A percentile compares a stretch with the other conserved stretches of the same genome.
Evolutionary conservation across 768 basidiomycete genomes (phyloP).

Genomic region (Strobilomyces dryophilus): DNA sequence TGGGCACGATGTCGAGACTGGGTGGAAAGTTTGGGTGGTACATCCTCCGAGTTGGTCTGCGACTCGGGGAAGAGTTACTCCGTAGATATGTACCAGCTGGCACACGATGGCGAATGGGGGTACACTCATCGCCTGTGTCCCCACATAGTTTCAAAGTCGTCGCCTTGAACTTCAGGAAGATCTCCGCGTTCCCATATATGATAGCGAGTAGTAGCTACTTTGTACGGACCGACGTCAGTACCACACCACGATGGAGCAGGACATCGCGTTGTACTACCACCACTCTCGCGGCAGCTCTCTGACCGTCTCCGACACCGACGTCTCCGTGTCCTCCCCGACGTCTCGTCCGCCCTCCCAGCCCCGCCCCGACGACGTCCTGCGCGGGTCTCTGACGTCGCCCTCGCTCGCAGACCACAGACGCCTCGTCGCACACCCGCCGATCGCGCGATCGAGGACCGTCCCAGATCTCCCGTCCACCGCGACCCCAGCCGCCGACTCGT

Average conservation of each 20-base stretch:
- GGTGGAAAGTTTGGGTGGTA: slow-evolving; percentile 42
- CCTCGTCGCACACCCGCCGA: slow-evolving; percentile 16
- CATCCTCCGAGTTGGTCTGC: too few relatives aligned
- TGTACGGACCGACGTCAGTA: neutral
- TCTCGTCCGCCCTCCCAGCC: slow-evolving; percentile 19
- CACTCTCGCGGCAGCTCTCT: slow-evolving; percentile 23
- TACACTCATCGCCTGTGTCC: too few relatives aligned
- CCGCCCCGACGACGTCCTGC: slow-evolving; percentile 3
- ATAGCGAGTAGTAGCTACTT: too few relatives aligned
- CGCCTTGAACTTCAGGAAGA: too few relatives aligned
- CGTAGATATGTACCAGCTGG: too few relatives aligned
- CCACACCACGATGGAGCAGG: slow-evolving; percentile 27
- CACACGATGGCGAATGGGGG: too few relatives aligned
- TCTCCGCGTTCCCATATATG: too few relatives aligned
- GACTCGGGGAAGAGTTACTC: too few relatives aligned
- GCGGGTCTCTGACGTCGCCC: slow-evolving; percentile 28
- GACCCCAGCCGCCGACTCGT: slow-evolving; percentile 36
- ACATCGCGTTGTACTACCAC: slow-evolving; percentile 25
- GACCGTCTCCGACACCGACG: slow-evolving; percentile 22
- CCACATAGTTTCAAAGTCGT: too few relatives aligned
- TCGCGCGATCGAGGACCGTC: slow-evolving; percentile 46
- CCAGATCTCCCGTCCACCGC: slow-evolving; percentile 36
- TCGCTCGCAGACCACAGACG: slow-evolving; percentile 26
- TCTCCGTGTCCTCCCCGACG: slow-evolving; percentile 8
- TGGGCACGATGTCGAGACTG: slow-evolving; percentile 39